These are phyloP conservation scores for Sclerotiophoma versabilis DNA, from an alignment of 2,329 filamentous ascomycete species.

Conservation along the genomic window DNA sequence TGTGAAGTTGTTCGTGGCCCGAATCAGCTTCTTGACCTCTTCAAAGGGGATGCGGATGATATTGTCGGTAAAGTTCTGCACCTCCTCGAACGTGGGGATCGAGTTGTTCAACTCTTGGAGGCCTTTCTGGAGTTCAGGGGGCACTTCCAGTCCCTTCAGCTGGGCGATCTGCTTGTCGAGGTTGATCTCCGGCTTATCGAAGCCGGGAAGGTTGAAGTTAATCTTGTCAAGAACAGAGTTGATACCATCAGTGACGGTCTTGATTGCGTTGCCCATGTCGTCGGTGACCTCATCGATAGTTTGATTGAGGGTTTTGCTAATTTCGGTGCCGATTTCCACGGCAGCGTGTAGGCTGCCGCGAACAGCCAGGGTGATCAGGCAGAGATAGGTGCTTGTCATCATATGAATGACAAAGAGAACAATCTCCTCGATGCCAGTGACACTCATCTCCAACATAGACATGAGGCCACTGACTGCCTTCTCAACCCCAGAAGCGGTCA, in stretches of 20 bases:
- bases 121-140: slow-evolving; percentile 70
- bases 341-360: slow-evolving; percentile 78
- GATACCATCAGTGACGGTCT: slow-evolving; percentile 44
- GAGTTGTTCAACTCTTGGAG: slow-evolving; percentile 76
- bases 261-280: slow-evolving; percentile 53
- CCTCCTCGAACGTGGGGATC: slow-evolving; percentile 82
- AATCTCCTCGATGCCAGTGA: slow-evolving; percentile 85
- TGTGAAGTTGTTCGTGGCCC: slow-evolving; percentile 72
- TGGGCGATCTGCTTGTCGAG: slow-evolving; percentile 69
- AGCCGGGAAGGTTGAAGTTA: slow-evolving; percentile 51
- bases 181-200: slow-evolving; percentile 64
- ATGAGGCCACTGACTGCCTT: slow-evolving; percentile 82
- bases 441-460: slow-evolving; percentile 75
- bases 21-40: slow-evolving; percentile 75
- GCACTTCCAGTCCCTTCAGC: slow-evolving; percentile 74
- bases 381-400: slow-evolving; percentile 87
- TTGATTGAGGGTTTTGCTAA: slow-evolving; percentile 67
- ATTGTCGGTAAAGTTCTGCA: slow-evolving; percentile 80
- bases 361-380: slow-evolving; percentile 83
- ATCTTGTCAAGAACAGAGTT: slow-evolving; percentile 52
- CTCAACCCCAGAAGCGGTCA: slow-evolving; percentile 81
- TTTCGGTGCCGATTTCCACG: slow-evolving; percentile 66
- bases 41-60: slow-evolving; percentile 83
- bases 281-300: slow-evolving; percentile 66
- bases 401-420: slow-evolving; percentile 93